A percentile compares a stretch with the other conserved stretches of the same genome.
Conservation (phyloP, 768 basidiomycete genomes). For the Trametes sanguinea region DNA sequence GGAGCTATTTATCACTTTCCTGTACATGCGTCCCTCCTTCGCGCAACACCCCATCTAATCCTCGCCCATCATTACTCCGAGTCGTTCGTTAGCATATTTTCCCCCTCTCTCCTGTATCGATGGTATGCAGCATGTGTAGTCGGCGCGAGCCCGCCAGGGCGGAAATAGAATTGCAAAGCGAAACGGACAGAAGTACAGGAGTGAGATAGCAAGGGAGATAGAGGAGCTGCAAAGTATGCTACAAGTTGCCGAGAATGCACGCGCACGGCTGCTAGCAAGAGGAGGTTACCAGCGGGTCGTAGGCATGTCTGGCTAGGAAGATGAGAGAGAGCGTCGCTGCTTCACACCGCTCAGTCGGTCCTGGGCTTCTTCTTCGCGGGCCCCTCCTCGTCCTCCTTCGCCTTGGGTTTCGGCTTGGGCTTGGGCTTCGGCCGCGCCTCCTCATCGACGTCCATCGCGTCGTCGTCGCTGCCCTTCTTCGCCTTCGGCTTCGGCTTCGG, state of each 20-base stretch:
- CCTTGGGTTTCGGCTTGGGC: conserved; percentile 47
- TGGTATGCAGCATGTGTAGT: conserved; percentile 16
- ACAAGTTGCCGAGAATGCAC: background rate
- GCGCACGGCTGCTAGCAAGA: background rate
- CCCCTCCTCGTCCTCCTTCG: conserved; percentile 44
- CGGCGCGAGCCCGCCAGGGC: background rate
- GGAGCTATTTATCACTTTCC: conserved; percentile 15
- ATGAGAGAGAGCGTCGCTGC: no score
- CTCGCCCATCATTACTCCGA: background rate
- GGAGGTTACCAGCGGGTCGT: no score
- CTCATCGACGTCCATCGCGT: conserved; percentile 43
- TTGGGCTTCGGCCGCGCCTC: conserved; percentile 42
- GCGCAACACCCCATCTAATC: background rate
- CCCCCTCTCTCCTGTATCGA: conserved; percentile 6
- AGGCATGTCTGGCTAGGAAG: background rate
- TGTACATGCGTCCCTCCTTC: background rate
- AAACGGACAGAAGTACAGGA: conserved; percentile 9
- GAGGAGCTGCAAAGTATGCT: conserved; percentile 5
- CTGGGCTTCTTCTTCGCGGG: conserved; percentile 80
- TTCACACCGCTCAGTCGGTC: conserved; percentile 40
- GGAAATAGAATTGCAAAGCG: conserved; percentile 4
- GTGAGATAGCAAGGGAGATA: background rate
- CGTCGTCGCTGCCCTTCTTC: conserved; percentile 42
- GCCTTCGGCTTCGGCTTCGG: conserved; percentile 51
- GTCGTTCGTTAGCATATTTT: conserved; percentile 5